Base-by-base conservation (phyloP, 257 asterid genomes). In the Nicotiana paniculata region DNA sequence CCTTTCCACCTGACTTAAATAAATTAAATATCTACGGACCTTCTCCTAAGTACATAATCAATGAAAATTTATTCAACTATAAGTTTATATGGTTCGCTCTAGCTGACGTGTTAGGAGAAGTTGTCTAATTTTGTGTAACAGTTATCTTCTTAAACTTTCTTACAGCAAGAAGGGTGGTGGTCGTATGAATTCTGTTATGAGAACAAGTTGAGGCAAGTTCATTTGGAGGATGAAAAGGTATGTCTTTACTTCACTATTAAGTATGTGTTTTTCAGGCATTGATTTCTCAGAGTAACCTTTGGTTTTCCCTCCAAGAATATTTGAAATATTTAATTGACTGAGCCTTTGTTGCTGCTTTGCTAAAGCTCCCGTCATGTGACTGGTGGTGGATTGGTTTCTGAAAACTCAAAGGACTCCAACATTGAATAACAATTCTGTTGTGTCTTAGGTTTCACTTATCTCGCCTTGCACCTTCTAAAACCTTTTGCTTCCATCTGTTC, bases 161-260 rank as follows among this genome's bases (percentile, higher is more conserved):
- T 86, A 89, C 97, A 96, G 99, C 98, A 93, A 94, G 99, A 96
- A 84, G 99, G 99, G 83, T 96, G 99, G 99, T 96, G 99, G 99
- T 88, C 98, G 62, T 96, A 96, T 89, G 99, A 96, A 88, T 95
- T 96, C 85, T 96, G 99, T 85, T 91, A 93, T 85, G 90, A 91
- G 88, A 89, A 86, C 86, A 88, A 79, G 80, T 63, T 96, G 89
- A 93, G 98, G 12, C 99, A 96, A 87, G 82, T 96, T 86, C 99
- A 96, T 87, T 15, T 90, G 91, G 99, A 96, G 91, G 98, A 92
- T 79, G 98, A 89, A 0, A 92, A 94, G 98, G 99, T 96, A 90
- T 80, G 83, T 68, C 55, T 21, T 78, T 83, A 51, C 24, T 82
- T 84, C 35, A 62, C 80, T 48, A 43, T 57, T 32, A 46, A 76